phyloP scores from a whole-genome alignment of 176 grass and related monocot genomes.

The Urochloa ruziziensis region DNA sequence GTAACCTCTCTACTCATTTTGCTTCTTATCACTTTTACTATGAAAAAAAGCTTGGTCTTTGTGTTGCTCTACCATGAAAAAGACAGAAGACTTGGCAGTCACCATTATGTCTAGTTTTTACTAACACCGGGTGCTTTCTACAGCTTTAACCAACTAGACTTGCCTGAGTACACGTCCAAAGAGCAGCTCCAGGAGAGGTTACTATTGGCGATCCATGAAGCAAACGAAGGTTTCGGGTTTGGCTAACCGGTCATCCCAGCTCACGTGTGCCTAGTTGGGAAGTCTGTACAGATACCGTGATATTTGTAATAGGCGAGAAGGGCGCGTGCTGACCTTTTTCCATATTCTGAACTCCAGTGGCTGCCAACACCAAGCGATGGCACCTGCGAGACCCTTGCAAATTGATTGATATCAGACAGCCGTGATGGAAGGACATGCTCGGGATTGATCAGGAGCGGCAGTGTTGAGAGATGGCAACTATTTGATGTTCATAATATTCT shows the following conservation, averaged over 20 bases:
- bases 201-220: conserved; percentile 92
- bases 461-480: conserved; percentile 22
- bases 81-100: background rate
- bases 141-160: conserved; percentile 98
- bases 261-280: background rate
- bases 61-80: no score
- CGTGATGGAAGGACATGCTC: background rate
- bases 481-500: conserved; percentile 52
- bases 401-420: background rate
- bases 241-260: conserved; percentile 48
- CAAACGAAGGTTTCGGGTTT: conserved; percentile 97
- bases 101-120: background rate
- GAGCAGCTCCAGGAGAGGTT: conserved; percentile 92
- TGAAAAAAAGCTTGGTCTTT: background rate
- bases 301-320: conserved; percentile 22
- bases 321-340: background rate
- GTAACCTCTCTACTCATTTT: conserved; percentile 36
- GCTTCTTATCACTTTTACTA: background rate
- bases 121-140: background rate
- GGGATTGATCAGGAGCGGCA: conserved; percentile 14
- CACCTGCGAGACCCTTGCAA: background rate
- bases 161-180: conserved; percentile 95
- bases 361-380: conserved; percentile 10
- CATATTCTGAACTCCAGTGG: conserved; percentile 5
- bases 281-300: conserved; percentile 40